Conservation (phyloP, 805 yeast species). For the Saturnispora dispora region DNA sequence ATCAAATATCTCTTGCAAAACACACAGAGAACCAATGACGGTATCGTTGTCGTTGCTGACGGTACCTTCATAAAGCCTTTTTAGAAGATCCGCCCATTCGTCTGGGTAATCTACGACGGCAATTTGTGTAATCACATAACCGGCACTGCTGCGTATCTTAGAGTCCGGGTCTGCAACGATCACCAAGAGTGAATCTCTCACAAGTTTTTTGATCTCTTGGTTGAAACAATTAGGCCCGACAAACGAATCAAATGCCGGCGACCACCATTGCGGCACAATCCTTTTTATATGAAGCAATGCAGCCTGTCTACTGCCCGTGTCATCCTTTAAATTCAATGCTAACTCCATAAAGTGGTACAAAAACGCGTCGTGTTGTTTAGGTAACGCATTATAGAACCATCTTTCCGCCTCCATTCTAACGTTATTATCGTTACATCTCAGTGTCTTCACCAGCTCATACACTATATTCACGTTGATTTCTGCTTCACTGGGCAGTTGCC, state of each 20-base stretch:
- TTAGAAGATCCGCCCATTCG: constrained; percentile 77
- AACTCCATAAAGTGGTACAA: constrained; percentile 35
- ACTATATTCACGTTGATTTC: constrained; percentile 3
- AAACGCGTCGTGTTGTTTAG: constrained; percentile 40
- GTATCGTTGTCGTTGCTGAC: constrained; percentile 28
- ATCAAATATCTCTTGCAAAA: constrained; percentile 70
- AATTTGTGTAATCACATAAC: constrained; percentile 73
- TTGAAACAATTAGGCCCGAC: constrained; percentile 45
- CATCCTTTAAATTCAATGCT: constrained; percentile 26
- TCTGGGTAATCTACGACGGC: constrained; percentile 91
- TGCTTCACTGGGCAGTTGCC: background rate
- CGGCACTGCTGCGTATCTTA: constrained; percentile 56
- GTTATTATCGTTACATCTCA: constrained; percentile 37
- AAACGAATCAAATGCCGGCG: constrained; percentile 70
- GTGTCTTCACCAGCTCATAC: constrained; percentile 13
- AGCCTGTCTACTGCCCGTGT: constrained; percentile 44
- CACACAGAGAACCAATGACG: constrained; percentile 46
- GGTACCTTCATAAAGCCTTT: constrained; percentile 33
- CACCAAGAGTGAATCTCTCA: constrained; percentile 43
- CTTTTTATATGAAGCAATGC: constrained; percentile 59
- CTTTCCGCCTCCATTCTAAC: constrained; percentile 46
- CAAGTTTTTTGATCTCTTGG: constrained; percentile 39
- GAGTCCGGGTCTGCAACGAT: constrained; percentile 41
- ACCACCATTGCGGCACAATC: constrained; percentile 69
- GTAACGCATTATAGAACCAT: constrained; percentile 34